A percentile compares a stretch with the other conserved stretches of the same genome.
Evolutionary conservation across 2,329 filamentous ascomycete genomes (phyloP).

Genomic region (Epichloe scottii): DNA sequence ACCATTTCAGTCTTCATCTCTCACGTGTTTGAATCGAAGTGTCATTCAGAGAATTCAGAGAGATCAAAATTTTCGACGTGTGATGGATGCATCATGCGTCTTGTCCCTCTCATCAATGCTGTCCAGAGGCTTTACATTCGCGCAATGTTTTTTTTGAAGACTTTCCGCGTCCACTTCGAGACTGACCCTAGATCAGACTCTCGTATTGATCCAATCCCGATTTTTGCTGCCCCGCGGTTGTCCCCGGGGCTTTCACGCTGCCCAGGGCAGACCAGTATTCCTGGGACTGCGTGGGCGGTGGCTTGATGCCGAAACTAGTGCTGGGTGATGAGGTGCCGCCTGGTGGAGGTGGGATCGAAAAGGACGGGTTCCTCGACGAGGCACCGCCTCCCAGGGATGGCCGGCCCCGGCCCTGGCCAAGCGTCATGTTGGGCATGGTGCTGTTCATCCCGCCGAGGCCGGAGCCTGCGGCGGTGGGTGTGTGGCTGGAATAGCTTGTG

Average conservation of each 20-base stretch:
- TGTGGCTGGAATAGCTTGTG: conserved; percentile 12
- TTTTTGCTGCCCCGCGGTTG: conserved; percentile 22
- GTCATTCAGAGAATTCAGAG: no score
- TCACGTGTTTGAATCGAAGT: no score
- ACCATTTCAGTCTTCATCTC: no score
- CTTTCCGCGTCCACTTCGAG: background rate
- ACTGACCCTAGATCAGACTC: conserved; percentile 41
- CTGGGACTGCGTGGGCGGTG: conserved; percentile 24
- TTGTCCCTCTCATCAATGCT: no score
- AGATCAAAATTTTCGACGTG: no score
- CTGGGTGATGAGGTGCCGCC: conserved; percentile 13
- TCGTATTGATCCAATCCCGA: conserved; percentile 55
- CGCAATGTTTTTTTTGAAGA: no score
- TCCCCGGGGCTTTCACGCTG: conserved; percentile 7
- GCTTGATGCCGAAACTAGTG: conserved; percentile 33
- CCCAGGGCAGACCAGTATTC: background rate
- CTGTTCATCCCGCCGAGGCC: conserved; percentile 25
- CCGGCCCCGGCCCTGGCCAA: conserved; percentile 27
- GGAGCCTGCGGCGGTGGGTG: conserved; percentile 15
- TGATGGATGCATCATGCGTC: no score
- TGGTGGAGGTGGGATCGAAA: conserved; percentile 46
- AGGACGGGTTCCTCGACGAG: conserved; percentile 30
- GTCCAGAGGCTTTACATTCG: no score
- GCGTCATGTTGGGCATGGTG: conserved; percentile 35
- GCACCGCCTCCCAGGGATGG: conserved; percentile 11